Conservation (phyloP, 805 yeast genomes). For the Metschnikowia hibisci region DNA sequence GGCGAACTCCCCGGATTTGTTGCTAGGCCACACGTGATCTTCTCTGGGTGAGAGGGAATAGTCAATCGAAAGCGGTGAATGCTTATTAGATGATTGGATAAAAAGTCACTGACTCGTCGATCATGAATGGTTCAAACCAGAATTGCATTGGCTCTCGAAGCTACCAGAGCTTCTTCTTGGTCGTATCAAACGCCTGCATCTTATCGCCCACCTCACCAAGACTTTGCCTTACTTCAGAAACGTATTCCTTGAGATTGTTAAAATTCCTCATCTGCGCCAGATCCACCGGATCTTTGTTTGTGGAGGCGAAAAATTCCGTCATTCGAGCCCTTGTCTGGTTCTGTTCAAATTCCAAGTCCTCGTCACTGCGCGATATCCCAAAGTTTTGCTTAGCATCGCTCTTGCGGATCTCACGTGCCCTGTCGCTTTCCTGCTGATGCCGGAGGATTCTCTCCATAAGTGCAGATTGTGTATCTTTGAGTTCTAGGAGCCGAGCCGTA, state of each 20-base stretch:
- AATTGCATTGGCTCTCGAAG: not conserved
- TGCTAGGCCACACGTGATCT: too few relatives aligned
- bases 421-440: constrained; percentile 21
- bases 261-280: constrained; percentile 40
- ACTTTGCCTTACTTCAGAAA: constrained; percentile 45
- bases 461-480: constrained; percentile 53
- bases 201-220: constrained; percentile 51
- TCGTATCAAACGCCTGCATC: constrained; percentile 46
- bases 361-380: constrained; percentile 5
- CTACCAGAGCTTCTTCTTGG: constrained; percentile 42
- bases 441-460: constrained; percentile 32
- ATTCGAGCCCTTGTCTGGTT: constrained; percentile 14
- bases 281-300: constrained; percentile 13
- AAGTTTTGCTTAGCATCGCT: constrained; percentile 10
- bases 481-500: constrained; percentile 45
- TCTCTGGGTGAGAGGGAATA: too few relatives aligned
- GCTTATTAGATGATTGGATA: too few relatives aligned
- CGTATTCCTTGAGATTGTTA: constrained; percentile 46
- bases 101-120: too few relatives aligned
- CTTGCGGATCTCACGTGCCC: constrained; percentile 16
- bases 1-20: too few relatives aligned
- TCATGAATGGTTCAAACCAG: too few relatives aligned
- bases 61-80: too few relatives aligned
- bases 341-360: constrained; percentile 10
- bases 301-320: constrained; percentile 16